Percentiles rank a stretch among this genome's conserved stretches.
Conservation (phyloP, 305 asterid species). For the Fraxinus sp. region DNA sequence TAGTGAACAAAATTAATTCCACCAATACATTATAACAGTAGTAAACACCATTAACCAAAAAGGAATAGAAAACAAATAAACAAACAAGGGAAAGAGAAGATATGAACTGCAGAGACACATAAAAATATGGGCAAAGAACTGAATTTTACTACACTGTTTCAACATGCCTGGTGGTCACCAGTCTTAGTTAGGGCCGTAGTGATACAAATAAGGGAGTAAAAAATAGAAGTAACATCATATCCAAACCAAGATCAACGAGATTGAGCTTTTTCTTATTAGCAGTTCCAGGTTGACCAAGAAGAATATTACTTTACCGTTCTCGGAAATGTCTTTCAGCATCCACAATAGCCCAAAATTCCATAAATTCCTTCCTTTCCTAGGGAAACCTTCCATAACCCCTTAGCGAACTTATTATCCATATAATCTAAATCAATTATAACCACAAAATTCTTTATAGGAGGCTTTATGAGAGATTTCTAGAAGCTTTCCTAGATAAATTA, state of each 20-base stretch:
- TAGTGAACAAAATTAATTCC: conserved; percentile 9
- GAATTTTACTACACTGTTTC: background rate
- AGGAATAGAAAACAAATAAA: background rate
- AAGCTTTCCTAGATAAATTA: background rate
- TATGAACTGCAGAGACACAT: background rate
- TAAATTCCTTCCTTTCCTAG: background rate
- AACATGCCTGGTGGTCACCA: background rate
- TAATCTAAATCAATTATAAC: background rate
- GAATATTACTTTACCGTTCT: conserved; percentile 41
- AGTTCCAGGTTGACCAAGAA: conserved; percentile 86
- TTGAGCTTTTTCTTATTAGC: conserved; percentile 88
- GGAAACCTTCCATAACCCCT: background rate
- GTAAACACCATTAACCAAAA: background rate
- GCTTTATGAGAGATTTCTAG: background rate
- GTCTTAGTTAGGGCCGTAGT: background rate
- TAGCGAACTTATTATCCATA: background rate
- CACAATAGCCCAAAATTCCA: background rate
- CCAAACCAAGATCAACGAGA: conserved; percentile 94
- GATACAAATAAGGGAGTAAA: background rate
- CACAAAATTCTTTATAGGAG: background rate
- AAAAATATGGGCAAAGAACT: background rate
- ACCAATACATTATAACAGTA: background rate
- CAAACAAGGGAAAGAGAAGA: background rate
- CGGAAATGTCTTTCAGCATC: background rate
- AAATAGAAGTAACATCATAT: conserved; percentile 32